Evolutionary conservation across 257 asterid species (phyloP).

Genomic region (Parsonsia alboflavescens): DNA sequence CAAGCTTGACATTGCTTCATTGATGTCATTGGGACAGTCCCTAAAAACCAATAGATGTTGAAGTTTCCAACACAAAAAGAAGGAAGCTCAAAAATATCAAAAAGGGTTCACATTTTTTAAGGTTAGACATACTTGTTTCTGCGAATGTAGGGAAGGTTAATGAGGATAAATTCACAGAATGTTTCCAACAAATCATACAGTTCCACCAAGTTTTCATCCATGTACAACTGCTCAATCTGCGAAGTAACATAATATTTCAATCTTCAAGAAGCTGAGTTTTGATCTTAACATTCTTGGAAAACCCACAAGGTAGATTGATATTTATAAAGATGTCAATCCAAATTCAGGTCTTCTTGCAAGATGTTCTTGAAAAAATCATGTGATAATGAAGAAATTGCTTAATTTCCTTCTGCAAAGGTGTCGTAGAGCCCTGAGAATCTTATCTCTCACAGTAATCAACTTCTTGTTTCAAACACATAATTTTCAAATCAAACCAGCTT

Average conservation of each 20-base stretch:
- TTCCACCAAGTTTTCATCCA: slow-evolving; percentile 47
- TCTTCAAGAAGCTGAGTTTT: not conserved
- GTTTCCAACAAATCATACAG: slow-evolving; percentile 56
- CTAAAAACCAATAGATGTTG: slow-evolving; percentile 21
- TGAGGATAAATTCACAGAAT: slow-evolving; percentile 51
- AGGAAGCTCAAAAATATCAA: not conserved
- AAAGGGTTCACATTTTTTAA: not conserved
- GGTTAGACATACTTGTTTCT: slow-evolving; percentile 42
- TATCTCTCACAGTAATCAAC: too few relatives aligned
- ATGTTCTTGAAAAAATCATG: too few relatives aligned
- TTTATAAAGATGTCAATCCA: not conserved
- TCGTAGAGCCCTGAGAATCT: too few relatives aligned
- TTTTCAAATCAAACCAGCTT: not conserved
- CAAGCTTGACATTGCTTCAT: slow-evolving; percentile 63
- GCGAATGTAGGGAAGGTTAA: slow-evolving; percentile 55
- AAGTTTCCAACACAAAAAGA: not conserved
- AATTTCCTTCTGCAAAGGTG: too few relatives aligned
- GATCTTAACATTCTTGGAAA: too few relatives aligned
- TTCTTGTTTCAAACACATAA: not conserved
- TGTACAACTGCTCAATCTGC: slow-evolving; percentile 69
- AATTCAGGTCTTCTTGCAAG: too few relatives aligned
- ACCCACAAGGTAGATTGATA: not conserved
- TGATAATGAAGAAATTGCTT: not conserved
- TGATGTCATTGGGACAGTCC: slow-evolving; percentile 76
- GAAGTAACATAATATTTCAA: not conserved